These are phyloP conservation scores for Trifolium pratense DNA, from an alignment of 306 rosid species.

Conservation along the genomic window DNA sequence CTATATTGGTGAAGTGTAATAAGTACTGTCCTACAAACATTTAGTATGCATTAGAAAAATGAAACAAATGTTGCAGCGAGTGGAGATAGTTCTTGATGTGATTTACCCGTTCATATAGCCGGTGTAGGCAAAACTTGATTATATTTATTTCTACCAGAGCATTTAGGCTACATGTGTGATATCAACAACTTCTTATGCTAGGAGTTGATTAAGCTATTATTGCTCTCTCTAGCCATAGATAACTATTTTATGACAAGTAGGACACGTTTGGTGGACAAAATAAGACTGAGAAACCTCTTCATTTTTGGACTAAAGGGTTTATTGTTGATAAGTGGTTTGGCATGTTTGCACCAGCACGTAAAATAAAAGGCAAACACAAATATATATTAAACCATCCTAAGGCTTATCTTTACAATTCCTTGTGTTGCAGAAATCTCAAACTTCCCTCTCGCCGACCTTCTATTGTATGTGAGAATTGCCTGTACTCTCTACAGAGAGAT, in stretches of 20 bases:
- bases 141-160: not conserved
- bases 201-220: not conserved
- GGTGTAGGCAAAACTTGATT: slow-evolving; percentile 19
- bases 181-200: not conserved
- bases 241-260: not conserved
- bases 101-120: slow-evolving; percentile 4
- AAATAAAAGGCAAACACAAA: slow-evolving; percentile 1
- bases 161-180: slow-evolving; percentile 19
- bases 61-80: slow-evolving; percentile 26
- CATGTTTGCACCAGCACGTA: not conserved
- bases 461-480: slow-evolving; percentile 88
- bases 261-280: not conserved
- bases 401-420: slow-evolving; percentile 33
- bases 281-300: slow-evolving; percentile 2
- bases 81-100: slow-evolving; percentile 5
- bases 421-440: slow-evolving; percentile 76
- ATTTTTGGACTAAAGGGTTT: not conserved
- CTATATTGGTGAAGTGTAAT: not conserved
- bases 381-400: slow-evolving; percentile 24
- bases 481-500: slow-evolving; percentile 72
- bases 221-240: not conserved
- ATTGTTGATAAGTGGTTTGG: slow-evolving; percentile 18
- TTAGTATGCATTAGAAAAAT: not conserved
- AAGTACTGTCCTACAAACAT: slow-evolving; percentile 19
- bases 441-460: slow-evolving; percentile 91